A percentile compares a stretch with the other conserved stretches of the same genome.
These are phyloP conservation scores for Dendrocalamus sinicus DNA, from an alignment of 176 grass and related monocot species.

Conservation along the genomic window DNA sequence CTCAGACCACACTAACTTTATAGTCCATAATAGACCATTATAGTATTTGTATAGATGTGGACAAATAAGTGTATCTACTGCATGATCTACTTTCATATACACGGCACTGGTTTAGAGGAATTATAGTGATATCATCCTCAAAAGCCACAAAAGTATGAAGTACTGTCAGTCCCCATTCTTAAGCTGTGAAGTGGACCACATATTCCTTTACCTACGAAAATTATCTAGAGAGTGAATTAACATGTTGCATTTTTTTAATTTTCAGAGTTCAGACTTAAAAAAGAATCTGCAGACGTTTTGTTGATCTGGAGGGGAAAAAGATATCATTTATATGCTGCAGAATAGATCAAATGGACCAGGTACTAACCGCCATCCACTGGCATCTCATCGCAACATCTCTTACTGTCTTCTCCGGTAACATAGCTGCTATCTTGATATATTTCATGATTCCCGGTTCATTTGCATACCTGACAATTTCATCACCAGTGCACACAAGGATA, in stretches of 20 bases:
- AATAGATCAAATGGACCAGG: constrained; percentile 34
- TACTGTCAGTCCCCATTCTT: constrained; percentile 39
- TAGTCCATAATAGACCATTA: constrained; percentile 33
- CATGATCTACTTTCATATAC: constrained; percentile 50
- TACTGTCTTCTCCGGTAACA: constrained; percentile 88
- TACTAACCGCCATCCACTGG: constrained; percentile 90
- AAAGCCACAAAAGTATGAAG: constrained; percentile 45
- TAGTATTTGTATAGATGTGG: constrained; percentile 46
- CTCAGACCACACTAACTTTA: constrained; percentile 55
- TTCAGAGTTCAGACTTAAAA: constrained; percentile 28
- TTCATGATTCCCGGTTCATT: constrained; percentile 89
- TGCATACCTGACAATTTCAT: constrained; percentile 67
- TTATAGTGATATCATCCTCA: constrained; percentile 45
- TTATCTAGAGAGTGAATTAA: constrained; percentile 23
- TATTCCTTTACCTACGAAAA: constrained; percentile 34
- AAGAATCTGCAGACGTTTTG: background rate
- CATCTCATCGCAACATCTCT: constrained; percentile 98
- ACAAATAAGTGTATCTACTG: constrained; percentile 49
- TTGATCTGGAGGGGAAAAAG: background rate
- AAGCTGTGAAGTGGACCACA: constrained; percentile 34
- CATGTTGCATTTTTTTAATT: constrained; percentile 11
- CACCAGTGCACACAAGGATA: constrained; percentile 27
- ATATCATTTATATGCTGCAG: constrained; percentile 1
- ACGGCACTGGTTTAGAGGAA: constrained; percentile 38
- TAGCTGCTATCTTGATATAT: constrained; percentile 95